A percentile compares a stretch with the other conserved stretches of the same genome.
These are phyloP conservation scores for Pulveroboletus sp. DNA, from an alignment of 768 basidiomycete genomes.

Conservation along the genomic window DNA sequence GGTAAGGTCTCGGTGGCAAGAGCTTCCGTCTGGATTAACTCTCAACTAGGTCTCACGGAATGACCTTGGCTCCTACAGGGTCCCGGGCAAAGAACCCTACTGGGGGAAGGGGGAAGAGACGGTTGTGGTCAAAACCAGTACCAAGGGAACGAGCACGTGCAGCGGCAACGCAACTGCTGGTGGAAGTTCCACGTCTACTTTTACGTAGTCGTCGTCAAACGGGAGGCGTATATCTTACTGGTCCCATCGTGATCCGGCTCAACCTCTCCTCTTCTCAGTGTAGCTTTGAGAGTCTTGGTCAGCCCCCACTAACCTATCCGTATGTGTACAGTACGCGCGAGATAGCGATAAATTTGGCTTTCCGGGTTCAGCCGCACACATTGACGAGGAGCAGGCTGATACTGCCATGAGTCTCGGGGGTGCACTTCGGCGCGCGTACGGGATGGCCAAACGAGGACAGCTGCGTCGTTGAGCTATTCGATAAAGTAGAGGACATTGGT, in stretches of 20 bases:
- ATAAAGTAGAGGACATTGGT: background rate
- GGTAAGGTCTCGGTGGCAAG: slow-evolving; percentile 1
- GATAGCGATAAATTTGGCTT: background rate
- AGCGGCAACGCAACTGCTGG: background rate
- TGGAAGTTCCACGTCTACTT: background rate
- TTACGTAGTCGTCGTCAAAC: background rate
- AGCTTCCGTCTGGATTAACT: slow-evolving; percentile 1
- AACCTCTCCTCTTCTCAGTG: background rate
- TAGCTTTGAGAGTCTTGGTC: slow-evolving; percentile 3
- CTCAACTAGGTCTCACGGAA: background rate
- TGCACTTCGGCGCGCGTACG: background rate
- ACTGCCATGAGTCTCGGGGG: background rate
- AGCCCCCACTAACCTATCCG: background rate
- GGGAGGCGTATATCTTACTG: background rate
- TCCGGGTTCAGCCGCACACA: background rate
- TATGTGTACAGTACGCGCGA: slow-evolving; percentile 6
- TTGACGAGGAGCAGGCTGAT: background rate
- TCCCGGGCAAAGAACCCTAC: slow-evolving; percentile 13
- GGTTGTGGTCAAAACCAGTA: background rate
- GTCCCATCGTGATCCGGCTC: background rate
- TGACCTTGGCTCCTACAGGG: background rate
- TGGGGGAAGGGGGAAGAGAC: background rate
- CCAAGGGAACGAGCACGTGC: background rate
- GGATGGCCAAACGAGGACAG: background rate
- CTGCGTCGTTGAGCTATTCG: background rate